These are phyloP conservation scores for Exophiala aquamarina DNA, from an alignment of 2,329 filamentous ascomycete genomes.

Conservation along the genomic window DNA sequence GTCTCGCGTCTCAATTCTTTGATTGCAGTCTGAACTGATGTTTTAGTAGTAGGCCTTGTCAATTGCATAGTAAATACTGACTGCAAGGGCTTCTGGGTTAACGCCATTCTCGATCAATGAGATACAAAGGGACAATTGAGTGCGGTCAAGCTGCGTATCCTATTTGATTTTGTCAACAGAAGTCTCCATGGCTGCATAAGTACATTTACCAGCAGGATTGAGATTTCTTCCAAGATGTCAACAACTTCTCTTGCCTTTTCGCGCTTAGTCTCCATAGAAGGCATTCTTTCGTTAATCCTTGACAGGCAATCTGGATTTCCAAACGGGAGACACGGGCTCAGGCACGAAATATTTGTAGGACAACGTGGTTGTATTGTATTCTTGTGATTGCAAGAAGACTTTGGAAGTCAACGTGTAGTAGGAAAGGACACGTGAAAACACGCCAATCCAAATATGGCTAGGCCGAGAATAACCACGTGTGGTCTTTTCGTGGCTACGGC, in stretches of 20 bases:
- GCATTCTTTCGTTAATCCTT: no score
- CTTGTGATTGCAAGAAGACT: no score
- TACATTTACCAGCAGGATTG: conserved; percentile 43
- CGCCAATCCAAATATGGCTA: no score
- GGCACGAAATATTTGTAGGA: no score
- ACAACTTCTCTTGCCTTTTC: conserved; percentile 52
- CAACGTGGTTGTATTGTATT: no score
- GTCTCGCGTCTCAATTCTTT: conserved; percentile 46
- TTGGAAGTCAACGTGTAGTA: no score
- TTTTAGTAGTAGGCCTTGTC: no score
- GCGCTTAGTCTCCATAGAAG: conserved; percentile 46
- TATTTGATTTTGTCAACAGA: conserved; percentile 38
- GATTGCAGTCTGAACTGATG: conserved; percentile 40
- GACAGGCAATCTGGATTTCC: no score
- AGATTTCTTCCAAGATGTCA: conserved; percentile 53
- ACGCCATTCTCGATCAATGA: conserved; percentile 97
- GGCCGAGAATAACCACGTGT: conserved; percentile 36
- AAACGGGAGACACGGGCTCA: no score
- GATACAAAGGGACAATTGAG: conserved; percentile 90
- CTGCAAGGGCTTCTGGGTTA: conserved; percentile 90
- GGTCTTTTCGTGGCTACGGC: conserved; percentile 49
- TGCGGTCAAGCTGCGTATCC: conserved; percentile 92
- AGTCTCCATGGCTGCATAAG: neutral
- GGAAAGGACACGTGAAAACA: no score
- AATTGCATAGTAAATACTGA: conserved; percentile 49